Percentiles rank a stretch among this genome's conserved stretches.
Evolutionary conservation across 2,329 filamentous ascomycete species (phyloP).

Genomic region (Juglanconis juglandina): DNA sequence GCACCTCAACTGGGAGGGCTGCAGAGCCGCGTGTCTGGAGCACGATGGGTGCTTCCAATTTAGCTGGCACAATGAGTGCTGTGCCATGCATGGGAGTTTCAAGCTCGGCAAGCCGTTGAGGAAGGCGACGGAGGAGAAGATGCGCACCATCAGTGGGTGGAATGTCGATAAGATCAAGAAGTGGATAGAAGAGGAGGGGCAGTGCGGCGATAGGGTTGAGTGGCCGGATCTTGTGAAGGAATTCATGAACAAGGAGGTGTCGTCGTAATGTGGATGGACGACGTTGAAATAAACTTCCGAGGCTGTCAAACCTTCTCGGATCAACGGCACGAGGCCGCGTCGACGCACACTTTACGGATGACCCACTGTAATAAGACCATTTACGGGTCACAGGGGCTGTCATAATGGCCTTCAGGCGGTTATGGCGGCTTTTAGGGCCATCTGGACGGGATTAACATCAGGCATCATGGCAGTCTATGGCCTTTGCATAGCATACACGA

Average conservation of each 20-base stretch:
- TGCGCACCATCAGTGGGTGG: constrained; percentile 39
- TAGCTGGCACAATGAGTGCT: constrained; percentile 37
- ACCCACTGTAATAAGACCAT: too few relatives aligned
- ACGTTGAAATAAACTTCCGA: too few relatives aligned
- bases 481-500: too few relatives aligned
- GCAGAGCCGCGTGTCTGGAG: constrained; percentile 41
- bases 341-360: too few relatives aligned
- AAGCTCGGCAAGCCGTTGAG: constrained; percentile 37
- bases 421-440: too few relatives aligned
- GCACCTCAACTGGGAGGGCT: constrained; percentile 39
- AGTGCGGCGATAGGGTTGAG: constrained; percentile 29
- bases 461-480: too few relatives aligned
- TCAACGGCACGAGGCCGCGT: too few relatives aligned
- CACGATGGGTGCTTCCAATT: constrained; percentile 39
- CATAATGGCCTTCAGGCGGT: too few relatives aligned
- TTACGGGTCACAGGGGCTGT: too few relatives aligned
- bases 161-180: constrained; percentile 35
- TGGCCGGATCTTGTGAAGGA: constrained; percentile 26
- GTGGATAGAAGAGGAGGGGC: constrained; percentile 36
- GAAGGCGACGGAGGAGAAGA: constrained; percentile 25
- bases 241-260: background rate
- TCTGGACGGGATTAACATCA: too few relatives aligned
- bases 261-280: background rate
- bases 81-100: constrained; percentile 33
- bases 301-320: too few relatives aligned